phyloP scores from a whole-genome alignment of 2,329 filamentous ascomycete genomes.

The Cladophialophora carrionii region DNA sequence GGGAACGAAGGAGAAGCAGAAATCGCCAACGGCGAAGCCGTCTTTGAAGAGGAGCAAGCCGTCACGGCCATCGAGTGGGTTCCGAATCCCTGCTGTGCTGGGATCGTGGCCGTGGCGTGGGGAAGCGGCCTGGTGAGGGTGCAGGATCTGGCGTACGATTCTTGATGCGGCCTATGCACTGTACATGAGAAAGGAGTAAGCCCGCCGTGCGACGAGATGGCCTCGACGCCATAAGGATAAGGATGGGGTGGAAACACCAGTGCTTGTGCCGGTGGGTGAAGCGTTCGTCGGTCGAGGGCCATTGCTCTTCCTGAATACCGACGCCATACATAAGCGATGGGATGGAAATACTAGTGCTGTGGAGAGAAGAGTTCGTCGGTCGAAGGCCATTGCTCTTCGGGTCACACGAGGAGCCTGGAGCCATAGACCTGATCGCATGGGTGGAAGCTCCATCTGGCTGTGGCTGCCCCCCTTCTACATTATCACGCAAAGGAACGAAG shows the following conservation, averaged over 20 bases:
- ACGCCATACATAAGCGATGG: too few relatives aligned
- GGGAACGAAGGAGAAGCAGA: constrained; percentile 15
- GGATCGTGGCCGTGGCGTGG: constrained; percentile 69
- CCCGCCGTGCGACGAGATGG: not conserved
- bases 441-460: not conserved
- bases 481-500: not conserved
- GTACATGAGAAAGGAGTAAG: not conserved
- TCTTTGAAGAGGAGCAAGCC: constrained; percentile 66
- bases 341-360: too few relatives aligned
- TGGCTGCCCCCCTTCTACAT: too few relatives aligned
- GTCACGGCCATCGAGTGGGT: constrained; percentile 69
- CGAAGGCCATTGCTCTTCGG: too few relatives aligned
- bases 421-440: not conserved
- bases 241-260: not conserved
- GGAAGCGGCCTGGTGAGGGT: constrained; percentile 69
- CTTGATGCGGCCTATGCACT: not conserved
- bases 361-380: not conserved
- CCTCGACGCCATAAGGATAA: not conserved
- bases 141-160: constrained; percentile 62
- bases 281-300: too few relatives aligned
- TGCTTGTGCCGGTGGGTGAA: too few relatives aligned
- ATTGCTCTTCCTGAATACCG: too few relatives aligned
- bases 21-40: constrained; percentile 43
- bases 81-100: constrained; percentile 66
- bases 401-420: not conserved